A percentile compares a stretch with the other conserved stretches of the same genome.
Evolutionary conservation across 305 asterid species (phyloP).

Genomic region (Fraxinus nigra): DNA sequence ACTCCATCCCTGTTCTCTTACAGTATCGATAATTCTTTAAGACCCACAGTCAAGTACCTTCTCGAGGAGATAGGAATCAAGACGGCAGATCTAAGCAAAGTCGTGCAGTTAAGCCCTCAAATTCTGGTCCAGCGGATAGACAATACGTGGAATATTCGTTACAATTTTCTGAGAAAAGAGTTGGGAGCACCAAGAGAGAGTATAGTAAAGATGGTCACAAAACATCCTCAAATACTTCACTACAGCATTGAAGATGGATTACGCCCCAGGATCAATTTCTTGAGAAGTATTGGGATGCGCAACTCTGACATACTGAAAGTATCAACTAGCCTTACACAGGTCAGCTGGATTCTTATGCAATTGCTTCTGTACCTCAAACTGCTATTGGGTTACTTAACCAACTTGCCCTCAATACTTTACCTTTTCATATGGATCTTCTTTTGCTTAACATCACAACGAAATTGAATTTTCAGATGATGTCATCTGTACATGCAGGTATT

Average conservation of each 20-base stretch:
- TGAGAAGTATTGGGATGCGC: constrained; percentile 76
- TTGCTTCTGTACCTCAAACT: constrained; percentile 10
- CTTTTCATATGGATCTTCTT: not conserved
- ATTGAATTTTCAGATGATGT: constrained; percentile 6
- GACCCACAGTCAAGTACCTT: constrained; percentile 81
- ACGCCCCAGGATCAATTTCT: constrained; percentile 73
- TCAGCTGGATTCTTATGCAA: constrained; percentile 27
- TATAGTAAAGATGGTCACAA: constrained; percentile 87
- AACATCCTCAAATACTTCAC: constrained; percentile 94
- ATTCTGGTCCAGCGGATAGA: constrained; percentile 91
- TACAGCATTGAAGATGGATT: constrained; percentile 88
- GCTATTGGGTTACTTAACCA: constrained; percentile 14
- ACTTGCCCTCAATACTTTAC: not conserved
- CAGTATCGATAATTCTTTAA: constrained; percentile 83
- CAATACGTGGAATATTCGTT: constrained; percentile 72
- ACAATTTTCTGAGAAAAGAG: constrained; percentile 69
- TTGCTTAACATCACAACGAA: constrained; percentile 9
- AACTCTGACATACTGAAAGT: constrained; percentile 76
- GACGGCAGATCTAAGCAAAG: constrained; percentile 69
- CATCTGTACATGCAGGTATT: constrained; percentile 55
- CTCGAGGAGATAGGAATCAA: constrained; percentile 81
- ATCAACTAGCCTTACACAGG: constrained; percentile 89
- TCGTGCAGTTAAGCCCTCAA: constrained; percentile 95
- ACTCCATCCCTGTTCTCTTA: constrained; percentile 88
- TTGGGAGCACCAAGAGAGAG: constrained; percentile 81